phyloP scores from a whole-genome alignment of 495 filamentous ascomycete species.

The Aspergillus cristatus region DNA sequence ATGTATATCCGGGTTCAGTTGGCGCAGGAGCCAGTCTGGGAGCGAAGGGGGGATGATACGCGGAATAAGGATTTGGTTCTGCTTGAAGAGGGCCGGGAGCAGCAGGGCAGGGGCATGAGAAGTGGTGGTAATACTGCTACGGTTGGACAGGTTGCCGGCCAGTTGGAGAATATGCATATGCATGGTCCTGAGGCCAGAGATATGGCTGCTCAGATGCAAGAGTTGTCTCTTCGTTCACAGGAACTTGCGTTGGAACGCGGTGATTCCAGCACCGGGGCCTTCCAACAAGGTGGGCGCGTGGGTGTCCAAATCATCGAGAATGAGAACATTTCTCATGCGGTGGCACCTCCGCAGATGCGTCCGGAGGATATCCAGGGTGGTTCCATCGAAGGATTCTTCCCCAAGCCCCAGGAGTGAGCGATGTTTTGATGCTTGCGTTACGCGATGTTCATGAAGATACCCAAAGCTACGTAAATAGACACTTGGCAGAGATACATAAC shows the following conservation, averaged over 20 bases:
- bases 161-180: slow-evolving; percentile 22
- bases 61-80: slow-evolving; percentile 39
- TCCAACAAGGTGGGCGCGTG: slow-evolving; percentile 26
- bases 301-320: slow-evolving; percentile 35
- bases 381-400: slow-evolving; percentile 40
- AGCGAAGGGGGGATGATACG: slow-evolving; percentile 41
- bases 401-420: slow-evolving; percentile 14
- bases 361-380: slow-evolving; percentile 30
- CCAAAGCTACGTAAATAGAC: slow-evolving; percentile 4
- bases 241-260: slow-evolving; percentile 42
- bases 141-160: slow-evolving; percentile 20
- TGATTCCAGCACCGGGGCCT: slow-evolving; percentile 18
- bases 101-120: slow-evolving; percentile 7
- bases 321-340: slow-evolving; percentile 7
- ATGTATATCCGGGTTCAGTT: slow-evolving; percentile 84
- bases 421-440: too few species aligned
- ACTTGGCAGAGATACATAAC: background rate
- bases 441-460: too few species aligned
- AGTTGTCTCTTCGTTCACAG: slow-evolving; percentile 14
- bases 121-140: slow-evolving; percentile 2
- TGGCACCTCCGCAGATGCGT: slow-evolving; percentile 18
- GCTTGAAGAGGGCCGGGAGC: slow-evolving; percentile 38
- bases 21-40: slow-evolving; percentile 66
- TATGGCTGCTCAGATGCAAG: slow-evolving; percentile 14
- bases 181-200: slow-evolving; percentile 8